These are phyloP conservation scores for Penicillium riverlandense DNA, from an alignment of 495 filamentous ascomycete species.

Conservation along the genomic window DNA sequence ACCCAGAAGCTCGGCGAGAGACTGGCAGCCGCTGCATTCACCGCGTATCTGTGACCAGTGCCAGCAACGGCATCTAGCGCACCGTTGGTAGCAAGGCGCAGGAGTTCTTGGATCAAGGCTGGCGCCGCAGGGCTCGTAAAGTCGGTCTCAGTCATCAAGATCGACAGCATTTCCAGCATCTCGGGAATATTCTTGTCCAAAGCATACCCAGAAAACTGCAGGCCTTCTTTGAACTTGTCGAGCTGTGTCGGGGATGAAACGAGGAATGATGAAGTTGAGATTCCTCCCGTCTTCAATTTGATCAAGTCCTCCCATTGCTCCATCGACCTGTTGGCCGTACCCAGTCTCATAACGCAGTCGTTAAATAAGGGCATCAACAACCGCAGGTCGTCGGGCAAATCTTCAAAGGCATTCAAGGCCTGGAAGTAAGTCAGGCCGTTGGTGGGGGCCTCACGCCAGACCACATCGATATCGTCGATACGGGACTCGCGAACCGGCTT, in stretches of 20 bases:
- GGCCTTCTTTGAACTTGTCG: slow-evolving; percentile 64
- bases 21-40: slow-evolving; percentile 71
- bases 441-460: slow-evolving; percentile 87
- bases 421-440: slow-evolving; percentile 96
- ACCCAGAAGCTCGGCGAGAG: slow-evolving; percentile 63
- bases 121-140: slow-evolving; percentile 78
- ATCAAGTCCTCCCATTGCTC: slow-evolving; percentile 92
- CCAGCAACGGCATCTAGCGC: slow-evolving; percentile 87
- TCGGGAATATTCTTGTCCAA: slow-evolving; percentile 81
- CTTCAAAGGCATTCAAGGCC: slow-evolving; percentile 70
- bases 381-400: slow-evolving; percentile 78
- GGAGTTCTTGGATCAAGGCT: slow-evolving; percentile 71
- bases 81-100: slow-evolving; percentile 78
- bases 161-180: slow-evolving; percentile 83
- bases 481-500: slow-evolving; percentile 60
- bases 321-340: slow-evolving; percentile 81
- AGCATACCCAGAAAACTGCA: slow-evolving; percentile 76
- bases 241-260: slow-evolving; percentile 68
- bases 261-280: slow-evolving; percentile 71
- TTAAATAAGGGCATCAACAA: slow-evolving; percentile 84
- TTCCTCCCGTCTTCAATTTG: slow-evolving; percentile 92
- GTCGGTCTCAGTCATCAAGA: slow-evolving; percentile 75
- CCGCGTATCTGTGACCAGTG: slow-evolving; percentile 78
- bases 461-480: slow-evolving; percentile 62
- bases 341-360: slow-evolving; percentile 85